phyloP scores from a whole-genome alignment of 1,284 basidiomycete genomes.

The Cryptococcus floricola region DNA sequence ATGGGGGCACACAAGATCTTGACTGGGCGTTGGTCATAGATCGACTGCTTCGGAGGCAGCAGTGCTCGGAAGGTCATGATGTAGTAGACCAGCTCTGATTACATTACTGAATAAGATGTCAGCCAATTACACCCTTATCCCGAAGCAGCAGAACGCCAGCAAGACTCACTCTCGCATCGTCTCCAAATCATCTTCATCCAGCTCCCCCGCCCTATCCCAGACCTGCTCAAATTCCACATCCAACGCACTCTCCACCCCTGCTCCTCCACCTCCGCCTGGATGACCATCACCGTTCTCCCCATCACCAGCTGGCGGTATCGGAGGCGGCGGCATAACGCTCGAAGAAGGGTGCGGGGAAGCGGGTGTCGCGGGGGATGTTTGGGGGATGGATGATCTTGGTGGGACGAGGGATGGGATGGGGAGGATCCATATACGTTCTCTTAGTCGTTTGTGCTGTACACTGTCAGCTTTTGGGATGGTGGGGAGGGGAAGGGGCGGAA shows the following conservation, averaged over 20 bases:
- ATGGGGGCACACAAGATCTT: no score
- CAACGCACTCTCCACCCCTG: slow-evolving; percentile 53
- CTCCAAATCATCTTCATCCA: slow-evolving; percentile 60
- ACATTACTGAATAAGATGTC: no score
- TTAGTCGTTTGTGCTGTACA: slow-evolving; percentile 73
- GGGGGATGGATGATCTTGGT: slow-evolving; percentile 8
- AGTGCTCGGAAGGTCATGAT: no score
- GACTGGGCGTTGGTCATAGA: no score
- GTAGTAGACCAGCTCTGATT: no score
- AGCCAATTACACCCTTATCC: no score
- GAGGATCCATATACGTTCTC: slow-evolving; percentile 90
- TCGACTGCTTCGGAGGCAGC: no score
- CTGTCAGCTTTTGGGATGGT: not conserved
- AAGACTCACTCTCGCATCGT: slow-evolving; percentile 38
- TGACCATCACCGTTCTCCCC: slow-evolving; percentile 52
- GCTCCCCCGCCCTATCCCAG: slow-evolving; percentile 84
- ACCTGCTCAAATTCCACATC: slow-evolving; percentile 89
- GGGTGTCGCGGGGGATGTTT: slow-evolving; percentile 28
- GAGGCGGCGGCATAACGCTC: slow-evolving; percentile 22
- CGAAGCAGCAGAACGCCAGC: not conserved
- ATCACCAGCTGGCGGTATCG: slow-evolving; percentile 12
- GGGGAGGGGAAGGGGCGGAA: not conserved
- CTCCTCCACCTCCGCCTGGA: slow-evolving; percentile 25
- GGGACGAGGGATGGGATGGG: slow-evolving; percentile 37
- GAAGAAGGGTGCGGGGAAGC: slow-evolving; percentile 22